Evolutionary conservation across 768 basidiomycete species (phyloP), one percentile per base, ranked within the genome.

Genomic region (Clitopilus hobsonii): DNA sequence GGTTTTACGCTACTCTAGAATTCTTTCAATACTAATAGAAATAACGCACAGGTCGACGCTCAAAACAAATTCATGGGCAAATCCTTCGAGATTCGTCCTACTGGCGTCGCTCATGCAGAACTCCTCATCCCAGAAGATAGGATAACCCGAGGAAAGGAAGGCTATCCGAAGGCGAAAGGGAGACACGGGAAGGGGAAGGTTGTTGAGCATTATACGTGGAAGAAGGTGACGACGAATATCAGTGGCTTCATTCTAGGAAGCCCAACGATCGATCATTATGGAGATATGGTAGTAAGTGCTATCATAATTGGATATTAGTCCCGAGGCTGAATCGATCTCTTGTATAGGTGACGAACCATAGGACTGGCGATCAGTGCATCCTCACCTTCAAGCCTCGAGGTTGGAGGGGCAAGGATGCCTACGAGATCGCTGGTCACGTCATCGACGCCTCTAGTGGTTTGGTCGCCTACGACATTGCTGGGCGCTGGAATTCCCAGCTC

Each of bases 61-160:
- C 94, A 97, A 69, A 95, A 94, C 68, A 96, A 87, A 71, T 97
- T 98, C 69, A 88, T 94, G 80, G 95, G 95, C 38, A 93, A 94
- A 69, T 91, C 89, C 0, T 98, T 98, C 65, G 95, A 98, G 75
- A 97, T 98, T 61, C 75, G 92, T 23, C 95, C 95, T 1, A 98
- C 94, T 1, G 95, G 95, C n/a, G 78, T 93, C 8, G 95, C 94
- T 0, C 95, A 98, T 61, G 88, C 82, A 5, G 89, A 96, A 45
- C 75, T 98, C 7, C 71, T 89, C 16, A 69, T 98, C 3, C 89
- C 93, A 0, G 75, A 79, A 49, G 83, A 83, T 10, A 79, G 80
- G 70, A 88, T 73, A 0, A 45, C 41, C 3, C 41, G n/a, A 45
- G 41, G 41, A 18, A 45, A 23, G 41, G 80, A 81, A 0, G 65